Evolutionary conservation across 257 asterid species (phyloP).

Genomic region (Osmanthus fragrans): DNA sequence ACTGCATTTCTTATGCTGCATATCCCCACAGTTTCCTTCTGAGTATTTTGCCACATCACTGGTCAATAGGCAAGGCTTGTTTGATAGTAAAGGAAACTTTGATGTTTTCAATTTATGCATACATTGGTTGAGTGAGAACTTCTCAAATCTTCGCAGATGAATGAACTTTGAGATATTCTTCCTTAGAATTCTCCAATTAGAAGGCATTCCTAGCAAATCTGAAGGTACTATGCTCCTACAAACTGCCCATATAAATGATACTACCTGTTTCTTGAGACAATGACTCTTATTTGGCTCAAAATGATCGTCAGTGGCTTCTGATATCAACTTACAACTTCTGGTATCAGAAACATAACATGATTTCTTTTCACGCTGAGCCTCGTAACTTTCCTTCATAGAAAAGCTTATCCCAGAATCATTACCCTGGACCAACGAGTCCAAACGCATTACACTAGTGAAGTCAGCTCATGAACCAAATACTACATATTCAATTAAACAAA

Average conservation of each 20-base stretch:
- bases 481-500: neutral
- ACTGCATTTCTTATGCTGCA: slow-evolving; percentile 23
- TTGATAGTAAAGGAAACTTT: slow-evolving; percentile 50
- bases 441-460: slow-evolving; percentile 15
- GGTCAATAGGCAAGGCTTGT: slow-evolving; percentile 12
- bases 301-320: slow-evolving; percentile 30
- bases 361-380: slow-evolving; percentile 21
- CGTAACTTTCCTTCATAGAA: slow-evolving; percentile 19
- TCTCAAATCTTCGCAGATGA: slow-evolving; percentile 78
- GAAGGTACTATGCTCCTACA: slow-evolving; percentile 80
- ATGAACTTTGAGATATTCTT: slow-evolving; percentile 69
- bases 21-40: slow-evolving; percentile 9
- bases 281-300: slow-evolving; percentile 41
- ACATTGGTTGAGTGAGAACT: slow-evolving; percentile 72
- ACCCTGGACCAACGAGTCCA: slow-evolving; percentile 39
- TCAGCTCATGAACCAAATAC: neutral
- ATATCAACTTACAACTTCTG: slow-evolving; percentile 24
- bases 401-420: slow-evolving; percentile 25
- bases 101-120: slow-evolving; percentile 60
- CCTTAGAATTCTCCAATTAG: slow-evolving; percentile 69
- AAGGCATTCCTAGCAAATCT: slow-evolving; percentile 65
- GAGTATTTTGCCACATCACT: neutral
- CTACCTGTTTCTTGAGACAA: slow-evolving; percentile 75
- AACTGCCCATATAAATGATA: slow-evolving; percentile 79
- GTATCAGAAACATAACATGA: slow-evolving; percentile 26